Conservation (phyloP, 805 yeast genomes). For the Torulaspora microellipsoides region DNA sequence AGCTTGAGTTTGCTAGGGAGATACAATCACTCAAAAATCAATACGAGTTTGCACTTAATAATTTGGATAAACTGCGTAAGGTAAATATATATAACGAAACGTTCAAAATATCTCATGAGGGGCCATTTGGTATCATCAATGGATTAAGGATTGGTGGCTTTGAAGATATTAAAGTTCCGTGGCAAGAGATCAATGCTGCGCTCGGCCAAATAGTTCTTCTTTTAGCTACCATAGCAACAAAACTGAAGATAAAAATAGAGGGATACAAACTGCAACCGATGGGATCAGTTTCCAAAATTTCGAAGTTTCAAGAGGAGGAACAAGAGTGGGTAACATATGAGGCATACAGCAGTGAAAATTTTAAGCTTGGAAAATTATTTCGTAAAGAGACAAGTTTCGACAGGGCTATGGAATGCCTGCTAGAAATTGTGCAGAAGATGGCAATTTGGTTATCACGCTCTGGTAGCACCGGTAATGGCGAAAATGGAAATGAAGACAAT, state of each 20-base stretch:
- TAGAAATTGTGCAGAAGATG: conserved; percentile 38
- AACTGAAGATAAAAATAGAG: conserved; percentile 50
- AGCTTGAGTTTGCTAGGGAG: conserved; percentile 47
- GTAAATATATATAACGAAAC: conserved; percentile 80
- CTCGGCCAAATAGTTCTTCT: conserved; percentile 77
- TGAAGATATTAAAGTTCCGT: conserved; percentile 59
- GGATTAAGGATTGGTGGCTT: conserved; percentile 75
- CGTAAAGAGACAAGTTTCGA: conserved; percentile 70
- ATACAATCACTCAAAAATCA: conserved; percentile 60
- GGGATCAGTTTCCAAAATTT: conserved; percentile 79
- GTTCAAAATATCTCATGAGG: conserved; percentile 79
- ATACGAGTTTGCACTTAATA: conserved; percentile 56
- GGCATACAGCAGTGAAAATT: conserved; percentile 68
- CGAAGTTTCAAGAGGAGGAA: conserved; percentile 36
- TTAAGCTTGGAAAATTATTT: conserved; percentile 60
- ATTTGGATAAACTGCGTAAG: conserved; percentile 64
- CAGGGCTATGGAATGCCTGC: conserved; percentile 71
- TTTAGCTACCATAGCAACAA: conserved; percentile 56
- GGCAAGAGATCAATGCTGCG: conserved; percentile 91
- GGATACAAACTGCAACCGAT: conserved; percentile 69
- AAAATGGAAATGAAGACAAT: conserved; percentile 3
- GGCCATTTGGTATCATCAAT: conserved; percentile 82
- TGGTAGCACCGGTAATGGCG: background rate
- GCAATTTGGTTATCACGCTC: conserved; percentile 23
- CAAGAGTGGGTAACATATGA: conserved; percentile 45